phyloP scores from a whole-genome alignment of 2,329 filamentous ascomycete species.

The Harringtonia aguacate region DNA sequence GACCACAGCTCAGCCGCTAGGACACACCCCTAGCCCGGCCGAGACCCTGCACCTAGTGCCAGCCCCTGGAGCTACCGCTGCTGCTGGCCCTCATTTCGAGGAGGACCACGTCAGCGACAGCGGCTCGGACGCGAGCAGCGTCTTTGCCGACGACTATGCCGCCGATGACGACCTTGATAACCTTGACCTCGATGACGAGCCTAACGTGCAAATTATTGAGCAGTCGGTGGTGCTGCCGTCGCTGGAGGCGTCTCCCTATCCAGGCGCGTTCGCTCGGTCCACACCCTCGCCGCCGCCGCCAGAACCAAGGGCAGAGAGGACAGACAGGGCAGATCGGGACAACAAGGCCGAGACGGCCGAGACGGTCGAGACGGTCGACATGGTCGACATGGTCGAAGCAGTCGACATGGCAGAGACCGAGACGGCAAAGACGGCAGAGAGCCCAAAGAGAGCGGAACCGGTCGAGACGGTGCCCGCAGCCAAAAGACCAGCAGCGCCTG shows the following conservation, averaged over 20 bases:
- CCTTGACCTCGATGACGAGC: conserved; percentile 34
- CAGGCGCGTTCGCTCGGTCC: neutral
- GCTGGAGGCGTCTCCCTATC: conserved; percentile 19
- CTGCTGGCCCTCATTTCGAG: conserved; percentile 16
- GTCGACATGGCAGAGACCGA: too few relatives aligned
- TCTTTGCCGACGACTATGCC: conserved; percentile 30
- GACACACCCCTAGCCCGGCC: conserved; percentile 18
- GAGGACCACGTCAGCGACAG: conserved; percentile 17
- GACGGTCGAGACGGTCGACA: too few relatives aligned
- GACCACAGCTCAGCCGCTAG: neutral
- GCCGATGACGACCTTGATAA: too few relatives aligned
- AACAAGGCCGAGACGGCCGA: too few relatives aligned
- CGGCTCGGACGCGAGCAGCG: conserved; percentile 26
- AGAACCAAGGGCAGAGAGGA: too few relatives aligned
- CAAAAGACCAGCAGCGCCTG: neutral
- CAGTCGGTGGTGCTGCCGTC: conserved; percentile 26
- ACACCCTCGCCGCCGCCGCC: conserved; percentile 28
- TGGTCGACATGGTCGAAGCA: too few relatives aligned
- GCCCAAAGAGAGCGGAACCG: neutral
- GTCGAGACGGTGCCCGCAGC: neutral
- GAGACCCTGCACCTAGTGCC: conserved; percentile 31
- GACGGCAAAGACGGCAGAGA: too few relatives aligned
- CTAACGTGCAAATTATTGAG: conserved; percentile 33
- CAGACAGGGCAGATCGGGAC: too few relatives aligned
- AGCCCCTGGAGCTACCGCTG: conserved; percentile 21